Base-by-base conservation (phyloP, 495 filamentous ascomycete species). In the Penicillium roqueforti region DNA sequence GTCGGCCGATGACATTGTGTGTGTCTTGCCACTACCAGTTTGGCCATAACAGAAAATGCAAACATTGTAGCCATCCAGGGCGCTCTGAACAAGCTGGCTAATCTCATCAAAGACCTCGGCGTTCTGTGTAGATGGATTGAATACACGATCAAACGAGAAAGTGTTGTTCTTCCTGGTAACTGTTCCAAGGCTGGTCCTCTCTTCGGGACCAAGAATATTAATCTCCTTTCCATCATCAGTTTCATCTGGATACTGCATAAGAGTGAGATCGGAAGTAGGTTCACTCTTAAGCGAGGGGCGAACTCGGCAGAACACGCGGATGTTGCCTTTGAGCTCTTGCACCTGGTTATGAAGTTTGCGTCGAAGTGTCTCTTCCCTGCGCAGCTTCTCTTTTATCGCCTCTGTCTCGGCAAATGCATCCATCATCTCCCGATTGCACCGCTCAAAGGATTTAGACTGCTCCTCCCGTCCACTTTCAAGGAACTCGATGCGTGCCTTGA, bases 1-100 rank as follows among this genome's bases (percentile, higher is more conserved):
- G 63, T 97, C 91, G 3, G 72, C 61, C 0, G 92, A 88, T 34
- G 89, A 92, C 93, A 99, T 99, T 19, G 95, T 97, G 62, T 85
- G 87, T 1, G 93, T 98, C 76, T 98, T 98, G 40, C 93, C 93
- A 31, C 91, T 92, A 3, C 93, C 93, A 4, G 93, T 98, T 67
- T 99, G 93, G 32, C 93, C 93, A 67, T 99, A 99, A 67, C 91
- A 97, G 75, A 99, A 96, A 57, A 99, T 97, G 70, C 92, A 97
- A 31, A 99, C 93, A 65, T 99, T 99, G 71, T 97, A 97, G 14
- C 93, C 93, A 66, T 99, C 93, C 41, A 99, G 77, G 1, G 95
- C 95, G 57, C 87, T 91, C 73, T 99, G 93, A 11, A 99, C 91
- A 20, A 99, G 82, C 62, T 99, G 95, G 53, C 89, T 93, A 72